A percentile compares a stretch with the other conserved stretches of the same genome.
Conservation (phyloP, 768 basidiomycete genomes). For the Cyathus striatus region DNA sequence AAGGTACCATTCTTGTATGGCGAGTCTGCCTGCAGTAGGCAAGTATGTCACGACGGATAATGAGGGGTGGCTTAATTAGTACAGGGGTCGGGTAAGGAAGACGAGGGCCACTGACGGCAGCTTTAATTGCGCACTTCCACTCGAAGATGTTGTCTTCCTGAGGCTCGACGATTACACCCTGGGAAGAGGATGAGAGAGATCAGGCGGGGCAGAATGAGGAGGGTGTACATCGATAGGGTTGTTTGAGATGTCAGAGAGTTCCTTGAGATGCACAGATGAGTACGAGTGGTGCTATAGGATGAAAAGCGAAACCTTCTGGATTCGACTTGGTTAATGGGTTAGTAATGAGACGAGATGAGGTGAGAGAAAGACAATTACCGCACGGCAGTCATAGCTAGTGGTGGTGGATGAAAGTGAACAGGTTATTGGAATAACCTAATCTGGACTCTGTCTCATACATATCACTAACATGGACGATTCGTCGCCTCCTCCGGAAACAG, state of each 20-base stretch:
- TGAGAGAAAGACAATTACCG: slow-evolving; percentile 23
- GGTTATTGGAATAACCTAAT: not conserved
- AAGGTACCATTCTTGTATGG: slow-evolving; percentile 84
- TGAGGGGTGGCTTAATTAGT: too few species aligned
- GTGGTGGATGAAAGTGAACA: slow-evolving; percentile 6
- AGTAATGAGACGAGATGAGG: slow-evolving; percentile 7
- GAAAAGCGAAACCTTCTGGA: slow-evolving; percentile 53
- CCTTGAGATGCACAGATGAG: slow-evolving; percentile 35
- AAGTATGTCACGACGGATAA: not conserved
- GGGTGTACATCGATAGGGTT: slow-evolving; percentile 60
- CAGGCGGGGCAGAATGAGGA: slow-evolving; percentile 5
- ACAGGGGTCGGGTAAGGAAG: too few species aligned
- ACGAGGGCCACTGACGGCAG: slow-evolving; percentile 45
- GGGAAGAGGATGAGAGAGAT: slow-evolving; percentile 6
- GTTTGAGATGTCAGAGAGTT: slow-evolving; percentile 54
- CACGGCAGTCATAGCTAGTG: slow-evolving; percentile 32
- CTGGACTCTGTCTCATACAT: not conserved
- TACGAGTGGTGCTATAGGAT: slow-evolving; percentile 1
- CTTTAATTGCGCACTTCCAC: slow-evolving; percentile 78
- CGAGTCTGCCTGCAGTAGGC: slow-evolving; percentile 51
- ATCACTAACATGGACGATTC: not conserved
- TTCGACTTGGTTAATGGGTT: slow-evolving; percentile 45
- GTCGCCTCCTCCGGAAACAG: slow-evolving; percentile 8
- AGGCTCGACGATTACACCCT: slow-evolving; percentile 62
- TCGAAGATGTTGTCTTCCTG: slow-evolving; percentile 69